Conservation (phyloP, 176 grass and related monocot species). For the Lolium perenne region DNA sequence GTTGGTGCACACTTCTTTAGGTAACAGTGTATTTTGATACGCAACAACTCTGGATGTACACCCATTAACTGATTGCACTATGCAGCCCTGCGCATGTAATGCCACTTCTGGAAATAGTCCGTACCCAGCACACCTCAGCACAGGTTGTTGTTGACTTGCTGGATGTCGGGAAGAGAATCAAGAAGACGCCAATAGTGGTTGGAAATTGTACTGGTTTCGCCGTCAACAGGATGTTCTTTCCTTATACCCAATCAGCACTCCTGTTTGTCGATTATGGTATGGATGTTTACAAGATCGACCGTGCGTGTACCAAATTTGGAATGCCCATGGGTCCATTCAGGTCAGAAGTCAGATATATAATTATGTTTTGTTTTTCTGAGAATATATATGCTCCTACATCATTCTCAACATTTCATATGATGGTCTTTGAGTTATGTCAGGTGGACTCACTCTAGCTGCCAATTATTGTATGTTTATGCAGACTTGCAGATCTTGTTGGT, state of each 20-base stretch:
- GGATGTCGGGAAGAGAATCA: conserved; percentile 88
- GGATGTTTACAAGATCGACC: conserved; percentile 92
- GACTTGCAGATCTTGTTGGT: conserved; percentile 86
- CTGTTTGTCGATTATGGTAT: conserved; percentile 81
- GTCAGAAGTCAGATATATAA: conserved; percentile 68
- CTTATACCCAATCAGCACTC: conserved; percentile 84
- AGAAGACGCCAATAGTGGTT: conserved; percentile 89
- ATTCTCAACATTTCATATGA: conserved; percentile 12
- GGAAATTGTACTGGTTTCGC: conserved; percentile 90
- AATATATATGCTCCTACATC: conserved; percentile 26
- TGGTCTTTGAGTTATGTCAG: background rate
- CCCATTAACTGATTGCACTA: conserved; percentile 40
- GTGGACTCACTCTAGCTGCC: conserved; percentile 13
- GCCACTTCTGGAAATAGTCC: conserved; percentile 95
- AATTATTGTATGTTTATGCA: conserved; percentile 48
- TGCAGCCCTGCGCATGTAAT: conserved; percentile 86
- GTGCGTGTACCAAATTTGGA: conserved; percentile 88
- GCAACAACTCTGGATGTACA: background rate
- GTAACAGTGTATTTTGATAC: conserved; percentile 49
- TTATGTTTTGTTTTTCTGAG: background rate
- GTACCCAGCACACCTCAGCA: conserved; percentile 69
- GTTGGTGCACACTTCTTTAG: conserved; percentile 97
- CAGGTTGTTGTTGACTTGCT: conserved; percentile 88
- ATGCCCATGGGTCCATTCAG: conserved; percentile 99
- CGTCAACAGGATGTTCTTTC: conserved; percentile 98